Percentiles rank a stretch among this genome's conserved stretches.
Evolutionary conservation across 164 flowering plant species (phyloP).

Genomic region (Chloranthus sessilifolius): DNA sequence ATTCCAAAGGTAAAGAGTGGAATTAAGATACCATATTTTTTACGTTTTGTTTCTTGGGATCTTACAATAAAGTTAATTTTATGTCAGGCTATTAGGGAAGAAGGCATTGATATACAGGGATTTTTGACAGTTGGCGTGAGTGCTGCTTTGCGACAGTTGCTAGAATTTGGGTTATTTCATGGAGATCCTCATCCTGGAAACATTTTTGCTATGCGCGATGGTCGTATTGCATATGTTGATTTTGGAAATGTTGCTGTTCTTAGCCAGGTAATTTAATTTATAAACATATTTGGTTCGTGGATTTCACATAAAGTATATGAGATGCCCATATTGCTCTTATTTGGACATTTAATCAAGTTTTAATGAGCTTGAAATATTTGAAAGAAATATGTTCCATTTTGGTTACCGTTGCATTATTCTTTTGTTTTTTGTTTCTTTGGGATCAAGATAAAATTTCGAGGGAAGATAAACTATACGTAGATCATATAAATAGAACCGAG

Average conservation of each 20-base stretch:
- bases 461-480: too few relatives aligned
- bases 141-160: constrained; percentile 92
- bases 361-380: too few relatives aligned
- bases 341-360: background rate
- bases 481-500: too few relatives aligned
- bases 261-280: constrained; percentile 57
- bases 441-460: too few relatives aligned
- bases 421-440: too few relatives aligned
- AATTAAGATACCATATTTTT: too few relatives aligned
- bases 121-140: constrained; percentile 96
- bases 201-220: constrained; percentile 99
- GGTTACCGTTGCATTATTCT: too few relatives aligned
- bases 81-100: constrained; percentile 73
- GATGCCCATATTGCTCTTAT: background rate
- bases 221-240: constrained; percentile 97
- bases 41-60: too few relatives aligned
- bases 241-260: constrained; percentile 99
- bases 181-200: constrained; percentile 99
- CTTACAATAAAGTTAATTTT: too few relatives aligned
- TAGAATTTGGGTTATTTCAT: constrained; percentile 95
- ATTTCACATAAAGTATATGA: background rate
- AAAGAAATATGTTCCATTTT: too few relatives aligned
- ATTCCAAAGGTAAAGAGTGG: too few relatives aligned
- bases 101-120: constrained; percentile 82
- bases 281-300: background rate